Conservation (phyloP, 208 protist genomes). For the Trypanosoma theileri region DNA sequence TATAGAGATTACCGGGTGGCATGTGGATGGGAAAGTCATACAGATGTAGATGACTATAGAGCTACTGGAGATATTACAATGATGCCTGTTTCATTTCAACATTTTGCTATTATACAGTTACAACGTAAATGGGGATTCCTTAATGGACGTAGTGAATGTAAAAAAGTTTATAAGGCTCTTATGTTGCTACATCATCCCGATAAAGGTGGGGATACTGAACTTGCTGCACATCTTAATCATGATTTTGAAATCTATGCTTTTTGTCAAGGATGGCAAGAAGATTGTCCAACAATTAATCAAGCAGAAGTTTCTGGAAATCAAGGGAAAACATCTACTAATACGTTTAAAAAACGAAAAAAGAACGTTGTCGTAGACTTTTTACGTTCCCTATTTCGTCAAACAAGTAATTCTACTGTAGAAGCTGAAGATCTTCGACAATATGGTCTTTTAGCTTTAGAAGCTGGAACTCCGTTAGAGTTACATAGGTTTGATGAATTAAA, state of each 20-base stretch:
- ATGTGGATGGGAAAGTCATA: constrained; percentile 68
- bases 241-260: constrained; percentile 81
- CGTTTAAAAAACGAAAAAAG: constrained; percentile 32
- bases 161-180: constrained; percentile 60
- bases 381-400: constrained; percentile 57
- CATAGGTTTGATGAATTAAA: constrained; percentile 41
- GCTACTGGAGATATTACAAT: constrained; percentile 50
- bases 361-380: constrained; percentile 64
- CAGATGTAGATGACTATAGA: constrained; percentile 69
- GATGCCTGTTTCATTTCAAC: constrained; percentile 76
- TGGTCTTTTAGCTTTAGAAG: constrained; percentile 60
- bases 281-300: constrained; percentile 37
- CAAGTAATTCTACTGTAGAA: constrained; percentile 56
- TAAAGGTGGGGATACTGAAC: constrained; percentile 49
- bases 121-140: constrained; percentile 78
- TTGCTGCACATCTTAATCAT: constrained; percentile 64
- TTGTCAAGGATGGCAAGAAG: constrained; percentile 59
- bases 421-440: constrained; percentile 63
- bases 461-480: constrained; percentile 40
- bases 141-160: constrained; percentile 53
- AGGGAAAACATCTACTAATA: not conserved
- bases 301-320: constrained; percentile 19
- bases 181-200: constrained; percentile 77
- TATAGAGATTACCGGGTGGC: constrained; percentile 79
- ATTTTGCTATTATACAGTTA: constrained; percentile 76